A percentile compares a stretch with the other conserved stretches of the same genome.
Conservation (phyloP, 129 eudicot species). For the Ambrosia trifida region DNA sequence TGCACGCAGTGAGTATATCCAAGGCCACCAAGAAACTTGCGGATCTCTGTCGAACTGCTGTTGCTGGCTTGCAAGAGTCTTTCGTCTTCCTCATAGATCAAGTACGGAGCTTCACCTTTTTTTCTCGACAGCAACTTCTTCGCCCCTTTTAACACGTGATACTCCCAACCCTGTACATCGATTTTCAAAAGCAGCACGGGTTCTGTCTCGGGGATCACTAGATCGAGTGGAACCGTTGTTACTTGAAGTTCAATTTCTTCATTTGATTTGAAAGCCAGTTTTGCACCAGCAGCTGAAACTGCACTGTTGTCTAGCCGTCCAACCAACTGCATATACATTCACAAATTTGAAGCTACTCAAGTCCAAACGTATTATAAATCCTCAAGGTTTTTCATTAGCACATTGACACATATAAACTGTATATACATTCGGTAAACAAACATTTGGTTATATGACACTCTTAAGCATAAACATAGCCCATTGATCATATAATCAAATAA, state of each 20-base stretch:
- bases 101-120: slow-evolving; percentile 82
- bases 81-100: slow-evolving; percentile 98
- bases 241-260: slow-evolving; percentile 83
- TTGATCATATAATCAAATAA: too few species aligned
- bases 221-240: slow-evolving; percentile 59
- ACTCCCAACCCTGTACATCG: slow-evolving; percentile 99
- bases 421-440: too few species aligned
- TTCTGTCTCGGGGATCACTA: slow-evolving; percentile 58
- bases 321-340: too few species aligned
- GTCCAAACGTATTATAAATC: too few species aligned
- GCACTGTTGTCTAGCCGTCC: slow-evolving; percentile 97
- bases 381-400: too few species aligned
- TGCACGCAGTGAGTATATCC: slow-evolving; percentile 76
- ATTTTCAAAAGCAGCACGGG: slow-evolving; percentile 65
- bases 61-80: slow-evolving; percentile 47
- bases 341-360: too few species aligned
- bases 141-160: slow-evolving; percentile 86
- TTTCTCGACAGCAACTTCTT: slow-evolving; percentile 76
- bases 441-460: too few species aligned
- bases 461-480: too few species aligned
- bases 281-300: slow-evolving; percentile 92
- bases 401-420: too few species aligned
- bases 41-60: slow-evolving; percentile 63
- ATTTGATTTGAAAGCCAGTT: slow-evolving; percentile 90
- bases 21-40: slow-evolving; percentile 59